Evolutionary conservation across 805 yeast genomes (phyloP).

Genomic region (Brettanomyces anomalus): DNA sequence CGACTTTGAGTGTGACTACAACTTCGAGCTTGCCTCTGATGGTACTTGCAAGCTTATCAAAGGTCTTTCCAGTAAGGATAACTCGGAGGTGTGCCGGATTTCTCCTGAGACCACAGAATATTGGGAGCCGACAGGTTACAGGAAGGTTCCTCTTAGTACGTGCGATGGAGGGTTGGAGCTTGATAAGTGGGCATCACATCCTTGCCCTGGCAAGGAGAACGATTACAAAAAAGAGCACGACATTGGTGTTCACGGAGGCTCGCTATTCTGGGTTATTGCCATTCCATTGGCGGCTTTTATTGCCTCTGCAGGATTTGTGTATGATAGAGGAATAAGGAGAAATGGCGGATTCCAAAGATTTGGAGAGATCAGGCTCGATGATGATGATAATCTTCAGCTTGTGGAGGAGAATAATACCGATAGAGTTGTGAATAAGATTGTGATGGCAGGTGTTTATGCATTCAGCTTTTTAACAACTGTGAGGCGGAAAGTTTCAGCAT

Average conservation of each 20-base stretch:
- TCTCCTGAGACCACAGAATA: conserved; percentile 53
- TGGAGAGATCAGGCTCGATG: conserved; percentile 82
- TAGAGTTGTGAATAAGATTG: conserved; percentile 47
- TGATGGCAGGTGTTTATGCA: conserved; percentile 43
- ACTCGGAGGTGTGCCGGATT: conserved; percentile 47
- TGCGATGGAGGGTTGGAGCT: conserved; percentile 74
- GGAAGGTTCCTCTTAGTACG: conserved; percentile 76
- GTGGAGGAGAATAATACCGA: conserved; percentile 60
- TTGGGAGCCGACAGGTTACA: conserved; percentile 87
- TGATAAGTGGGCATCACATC: conserved; percentile 52
- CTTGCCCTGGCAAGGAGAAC: conserved; percentile 83
- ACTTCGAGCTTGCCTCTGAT: conserved; percentile 58
- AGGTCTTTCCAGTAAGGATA: conserved; percentile 63
- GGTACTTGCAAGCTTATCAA: conserved; percentile 81
- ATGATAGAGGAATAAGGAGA: conserved; percentile 71
- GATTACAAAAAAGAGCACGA: conserved; percentile 44
- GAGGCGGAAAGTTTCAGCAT: conserved; percentile 8
- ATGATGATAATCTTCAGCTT: conserved; percentile 42
- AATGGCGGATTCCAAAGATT: conserved; percentile 69
- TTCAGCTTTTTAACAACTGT: conserved; percentile 12
- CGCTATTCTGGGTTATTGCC: conserved; percentile 42
- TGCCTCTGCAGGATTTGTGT: conserved; percentile 57
- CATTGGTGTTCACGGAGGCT: conserved; percentile 45
- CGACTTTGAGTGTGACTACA: conserved; percentile 93
- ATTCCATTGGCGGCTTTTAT: conserved; percentile 49